Base-by-base conservation (phyloP, 495 filamentous ascomycete genomes). In the Penicillium pulvis region DNA sequence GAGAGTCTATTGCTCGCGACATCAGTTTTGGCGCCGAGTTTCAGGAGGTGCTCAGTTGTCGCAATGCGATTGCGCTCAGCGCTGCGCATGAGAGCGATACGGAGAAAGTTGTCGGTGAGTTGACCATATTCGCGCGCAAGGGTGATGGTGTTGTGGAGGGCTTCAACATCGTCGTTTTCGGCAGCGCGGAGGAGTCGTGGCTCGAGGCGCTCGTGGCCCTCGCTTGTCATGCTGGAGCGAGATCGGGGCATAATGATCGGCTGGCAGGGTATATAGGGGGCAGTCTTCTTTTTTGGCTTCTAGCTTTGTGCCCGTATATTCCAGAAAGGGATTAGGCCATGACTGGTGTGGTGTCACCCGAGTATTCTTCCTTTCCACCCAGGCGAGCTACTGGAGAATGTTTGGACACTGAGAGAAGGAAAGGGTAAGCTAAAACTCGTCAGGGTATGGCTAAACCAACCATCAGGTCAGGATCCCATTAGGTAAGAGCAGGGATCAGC, bases 171-270 rank as follows among this genome's bases (percentile, higher is more conserved):
- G 57, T 81, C 71, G 42, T 71, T 71, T 45, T 80, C 79, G 24
- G 74, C 78, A 4, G 82, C 80, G 50, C 79, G 78, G 1, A 83
- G 71, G n/a, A 85, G 68, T 9, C 78, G 74, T 8, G 79, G 81
- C 54, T 85, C 82, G 43, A 83, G 70, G 30, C 82, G 77, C 33
- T 80, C 78, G 57, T 75, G 69, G 60, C 63, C 67, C 53, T 78
- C 74, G 60, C 74, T 77, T 14, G 69, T 66, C 39, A 76, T 63
- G 58, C 70, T 78, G 19, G 77, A 77, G 50, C 69, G 62, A 26
- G 78, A 76, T 26, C 71, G 61, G 23, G 75, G 66, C 64, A 75
- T 75, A 17, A 17, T 17, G 39, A 0, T 41, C 39, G 16, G 16
- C 39, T 41, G 39, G 33, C 2, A 41, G 39, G 39, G 39, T 41